These are phyloP conservation scores for Didymella pomorum DNA, from an alignment of 2,329 filamentous ascomycete genomes.

Conservation along the genomic window DNA sequence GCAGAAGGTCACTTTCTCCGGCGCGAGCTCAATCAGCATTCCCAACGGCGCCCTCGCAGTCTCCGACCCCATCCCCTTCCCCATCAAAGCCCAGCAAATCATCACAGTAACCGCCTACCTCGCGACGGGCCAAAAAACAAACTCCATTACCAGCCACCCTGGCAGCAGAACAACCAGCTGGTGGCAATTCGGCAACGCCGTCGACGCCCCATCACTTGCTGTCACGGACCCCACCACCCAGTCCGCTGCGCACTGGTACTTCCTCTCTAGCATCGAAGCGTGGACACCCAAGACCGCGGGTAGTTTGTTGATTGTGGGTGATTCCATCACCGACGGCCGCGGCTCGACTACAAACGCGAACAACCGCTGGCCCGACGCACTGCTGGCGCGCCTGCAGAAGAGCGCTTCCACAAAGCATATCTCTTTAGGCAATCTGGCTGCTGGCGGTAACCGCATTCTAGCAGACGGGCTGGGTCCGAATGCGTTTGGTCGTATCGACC, in stretches of 20 bases:
- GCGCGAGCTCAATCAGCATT: conserved; percentile 59
- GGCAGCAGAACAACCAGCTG: conserved; percentile 70
- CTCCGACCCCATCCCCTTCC: conserved; percentile 68
- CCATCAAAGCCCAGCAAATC: conserved; percentile 60
- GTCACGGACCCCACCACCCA: conserved; percentile 49
- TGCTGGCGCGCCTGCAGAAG: conserved; percentile 57
- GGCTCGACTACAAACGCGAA: conserved; percentile 67
- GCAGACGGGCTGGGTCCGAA: conserved; percentile 69
- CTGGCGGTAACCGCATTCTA: conserved; percentile 72
- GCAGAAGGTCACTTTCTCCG: conserved; percentile 66
- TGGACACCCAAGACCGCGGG: conserved; percentile 55
- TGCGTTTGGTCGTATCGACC: conserved; percentile 66
- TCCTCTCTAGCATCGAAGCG: conserved; percentile 66
- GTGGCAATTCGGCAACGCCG: conserved; percentile 66
- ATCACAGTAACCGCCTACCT: conserved; percentile 68
- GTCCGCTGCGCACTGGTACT: conserved; percentile 61
- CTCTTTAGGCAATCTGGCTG: conserved; percentile 70
- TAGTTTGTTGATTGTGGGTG: conserved; percentile 65
- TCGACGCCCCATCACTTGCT: conserved; percentile 58
- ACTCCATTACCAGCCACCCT: conserved; percentile 69
- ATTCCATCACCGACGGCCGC: conserved; percentile 72
- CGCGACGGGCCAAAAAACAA: conserved; percentile 63
- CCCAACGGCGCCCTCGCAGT: conserved; percentile 66
- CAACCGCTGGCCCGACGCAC: conserved; percentile 57
- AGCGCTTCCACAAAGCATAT: conserved; percentile 57